Evolutionary conservation across 345 rosid genomes (phyloP).

Genomic region (Salix dunnii): DNA sequence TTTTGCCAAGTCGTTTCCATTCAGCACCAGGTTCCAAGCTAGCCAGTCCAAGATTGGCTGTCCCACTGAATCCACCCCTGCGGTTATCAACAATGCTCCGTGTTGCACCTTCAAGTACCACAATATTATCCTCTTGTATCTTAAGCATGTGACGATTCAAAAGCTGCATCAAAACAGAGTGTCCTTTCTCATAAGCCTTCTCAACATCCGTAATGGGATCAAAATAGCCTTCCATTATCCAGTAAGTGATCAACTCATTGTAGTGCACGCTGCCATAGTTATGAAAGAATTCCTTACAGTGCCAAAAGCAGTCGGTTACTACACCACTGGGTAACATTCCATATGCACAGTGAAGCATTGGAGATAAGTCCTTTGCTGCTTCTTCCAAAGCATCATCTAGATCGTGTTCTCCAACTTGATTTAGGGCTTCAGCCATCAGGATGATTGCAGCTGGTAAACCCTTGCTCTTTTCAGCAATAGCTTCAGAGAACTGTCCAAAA

Average conservation of each 20-base stretch:
- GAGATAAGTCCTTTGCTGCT: not conserved
- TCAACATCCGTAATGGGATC: slow-evolving; percentile 34
- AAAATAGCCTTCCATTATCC: slow-evolving; percentile 71
- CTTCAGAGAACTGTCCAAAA: not conserved
- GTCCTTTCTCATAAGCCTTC: slow-evolving; percentile 45
- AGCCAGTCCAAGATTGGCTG: slow-evolving; percentile 35
- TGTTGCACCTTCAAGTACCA: slow-evolving; percentile 40
- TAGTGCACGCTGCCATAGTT: slow-evolving; percentile 38
- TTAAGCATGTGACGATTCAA: slow-evolving; percentile 39
- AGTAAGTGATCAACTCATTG: slow-evolving; percentile 51
- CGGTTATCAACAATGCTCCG: slow-evolving; percentile 28
- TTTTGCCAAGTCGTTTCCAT: slow-evolving; percentile 34
- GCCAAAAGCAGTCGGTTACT: slow-evolving; percentile 47
- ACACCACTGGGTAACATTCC: slow-evolving; percentile 3
- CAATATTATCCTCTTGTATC: slow-evolving; percentile 40
- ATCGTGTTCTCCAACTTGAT: not conserved
- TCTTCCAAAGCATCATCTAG: slow-evolving; percentile 1
- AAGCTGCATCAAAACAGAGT: slow-evolving; percentile 47
- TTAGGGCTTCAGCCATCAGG: slow-evolving; percentile 36
- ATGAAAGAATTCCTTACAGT: slow-evolving; percentile 35
- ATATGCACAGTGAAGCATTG: slow-evolving; percentile 26
- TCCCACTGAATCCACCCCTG: slow-evolving; percentile 23
- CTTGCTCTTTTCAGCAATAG: slow-evolving; percentile 4
- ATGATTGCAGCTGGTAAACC: slow-evolving; percentile 32
- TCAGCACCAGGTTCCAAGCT: slow-evolving; percentile 19